These are phyloP conservation scores for Solanum hybrid DNA, from an alignment of 305 asterid species.

Conservation along the genomic window DNA sequence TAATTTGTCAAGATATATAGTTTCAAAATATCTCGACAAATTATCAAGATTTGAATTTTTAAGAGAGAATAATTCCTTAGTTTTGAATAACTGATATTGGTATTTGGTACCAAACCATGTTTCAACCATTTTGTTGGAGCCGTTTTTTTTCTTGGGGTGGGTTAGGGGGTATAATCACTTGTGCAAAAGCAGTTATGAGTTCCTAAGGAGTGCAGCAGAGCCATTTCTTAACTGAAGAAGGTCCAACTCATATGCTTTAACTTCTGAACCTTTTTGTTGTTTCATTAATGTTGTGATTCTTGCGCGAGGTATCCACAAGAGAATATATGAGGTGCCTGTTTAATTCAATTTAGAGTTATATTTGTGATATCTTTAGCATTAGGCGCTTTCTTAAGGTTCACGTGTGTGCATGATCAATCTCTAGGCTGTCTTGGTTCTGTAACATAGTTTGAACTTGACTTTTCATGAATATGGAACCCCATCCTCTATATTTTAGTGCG, in stretches of 20 bases:
- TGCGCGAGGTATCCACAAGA: not conserved
- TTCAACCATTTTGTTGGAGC: not conserved
- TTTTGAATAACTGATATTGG: not conserved
- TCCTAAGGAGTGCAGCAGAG: not conserved
- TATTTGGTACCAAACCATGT: not conserved
- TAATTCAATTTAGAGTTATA: not conserved
- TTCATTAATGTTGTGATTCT: not conserved
- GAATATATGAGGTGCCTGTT: not conserved
- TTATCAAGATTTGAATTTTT: not conserved
- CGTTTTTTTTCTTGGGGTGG: not conserved
- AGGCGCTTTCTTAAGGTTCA: not conserved
- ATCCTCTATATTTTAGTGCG: not conserved
- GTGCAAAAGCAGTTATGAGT: not conserved
- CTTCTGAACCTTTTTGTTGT: not conserved
- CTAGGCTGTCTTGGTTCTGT: not conserved
- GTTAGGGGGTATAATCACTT: not conserved
- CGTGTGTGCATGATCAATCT: not conserved
- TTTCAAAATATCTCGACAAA: not conserved
- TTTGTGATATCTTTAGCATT: not conserved
- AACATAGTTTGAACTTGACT: not conserved
- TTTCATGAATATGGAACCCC: not conserved
- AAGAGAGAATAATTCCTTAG: not conserved
- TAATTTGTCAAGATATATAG: too few species aligned
- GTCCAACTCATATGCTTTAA: not conserved
- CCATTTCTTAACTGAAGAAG: not conserved